Evolutionary conservation across 306 rosid genomes (phyloP), one percentile per base, ranked within the genome.

Genomic region (cucumber (Cucumis sativus)): DNA sequence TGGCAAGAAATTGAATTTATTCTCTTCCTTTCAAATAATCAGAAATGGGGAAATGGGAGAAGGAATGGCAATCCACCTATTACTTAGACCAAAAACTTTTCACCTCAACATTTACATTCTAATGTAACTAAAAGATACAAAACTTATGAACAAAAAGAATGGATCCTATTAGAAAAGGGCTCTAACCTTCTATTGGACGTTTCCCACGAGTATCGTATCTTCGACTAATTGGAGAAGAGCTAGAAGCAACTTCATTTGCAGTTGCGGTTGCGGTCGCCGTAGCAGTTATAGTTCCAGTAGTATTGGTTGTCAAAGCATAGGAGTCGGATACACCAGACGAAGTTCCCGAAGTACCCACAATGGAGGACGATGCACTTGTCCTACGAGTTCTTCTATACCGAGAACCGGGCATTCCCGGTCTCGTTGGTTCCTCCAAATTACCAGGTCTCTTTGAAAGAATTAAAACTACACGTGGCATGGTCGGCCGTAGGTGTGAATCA

Each of bases 391-490:
- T 89, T 86, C 96, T 80, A 49, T 91, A 92, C 55, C 96, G 84
- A 21, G 89, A 62, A 43, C 98, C 92, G 0, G 96, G 90, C 1
- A 85, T 25, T 28, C 90, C 98, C 0, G 99, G 99, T 71, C 96
- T 83, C 0, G 84, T 85, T 41, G 97, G 96, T 78, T 95, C 96
- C 15, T 91, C 92, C 83, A 95, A 81, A 75, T 85, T 84, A 15
- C 88, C 88, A 0, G 92, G 88, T 74, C 84, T 95, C 84, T 83
- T 88, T 1, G 97, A 92, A 10, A 95, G 87, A 76, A 83, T 86
- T 84, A 92, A 87, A 78, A 90, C 91, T 70, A 92, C 92, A 0
- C 92, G 92, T 23, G 88, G 83, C 99, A 95, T 95, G 21, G 72
- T 82, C 5, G 96, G 99, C 9, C 99, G 95, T 4, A 85, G 83